phyloP scores from a whole-genome alignment of 2,329 filamentous ascomycete genomes.

The Colletotrichum theobromicola region DNA sequence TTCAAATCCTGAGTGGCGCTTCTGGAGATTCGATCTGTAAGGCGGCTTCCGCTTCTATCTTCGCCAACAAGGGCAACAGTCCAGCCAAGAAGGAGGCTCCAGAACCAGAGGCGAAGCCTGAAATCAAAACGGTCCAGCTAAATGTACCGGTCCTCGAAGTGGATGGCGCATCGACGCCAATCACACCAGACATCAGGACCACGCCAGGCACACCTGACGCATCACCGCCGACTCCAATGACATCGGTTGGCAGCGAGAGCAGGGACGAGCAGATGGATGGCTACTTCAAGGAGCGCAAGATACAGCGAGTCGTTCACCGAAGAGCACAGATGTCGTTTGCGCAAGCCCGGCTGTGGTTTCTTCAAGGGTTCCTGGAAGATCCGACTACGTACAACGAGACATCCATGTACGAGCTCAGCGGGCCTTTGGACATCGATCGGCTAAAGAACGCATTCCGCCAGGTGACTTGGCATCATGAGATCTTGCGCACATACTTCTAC shows the following conservation, averaged over 20 bases:
- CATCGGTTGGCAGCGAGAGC: neutral
- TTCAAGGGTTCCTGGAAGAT: slow-evolving; percentile 36
- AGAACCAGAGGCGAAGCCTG: accelerated
- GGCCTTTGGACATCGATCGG: slow-evolving; percentile 31
- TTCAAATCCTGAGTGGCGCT: neutral
- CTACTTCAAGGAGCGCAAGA: neutral
- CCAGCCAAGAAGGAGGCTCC: accelerated
- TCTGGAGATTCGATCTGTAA: neutral
- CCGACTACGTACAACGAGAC: slow-evolving; percentile 45
- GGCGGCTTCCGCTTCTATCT: neutral
- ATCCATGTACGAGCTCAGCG: slow-evolving; percentile 32
- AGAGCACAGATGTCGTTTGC: slow-evolving; percentile 37
- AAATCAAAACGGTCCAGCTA: neutral
- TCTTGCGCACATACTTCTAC: slow-evolving; percentile 36
- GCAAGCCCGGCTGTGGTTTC: slow-evolving; percentile 48
- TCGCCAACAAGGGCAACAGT: neutral
- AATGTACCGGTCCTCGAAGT: neutral
- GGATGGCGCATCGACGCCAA: neutral
- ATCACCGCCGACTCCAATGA: neutral
- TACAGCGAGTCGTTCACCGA: neutral
- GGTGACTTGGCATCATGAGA: slow-evolving; percentile 35
- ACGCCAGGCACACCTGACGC: neutral
- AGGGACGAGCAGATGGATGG: neutral
- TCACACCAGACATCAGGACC: neutral
- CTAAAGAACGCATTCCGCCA: slow-evolving; percentile 37